Percentiles rank a stretch among this genome's conserved stretches.
Conservation (phyloP, 2,329 filamentous ascomycete genomes). For the Botryosphaeria dothidea region DNA sequence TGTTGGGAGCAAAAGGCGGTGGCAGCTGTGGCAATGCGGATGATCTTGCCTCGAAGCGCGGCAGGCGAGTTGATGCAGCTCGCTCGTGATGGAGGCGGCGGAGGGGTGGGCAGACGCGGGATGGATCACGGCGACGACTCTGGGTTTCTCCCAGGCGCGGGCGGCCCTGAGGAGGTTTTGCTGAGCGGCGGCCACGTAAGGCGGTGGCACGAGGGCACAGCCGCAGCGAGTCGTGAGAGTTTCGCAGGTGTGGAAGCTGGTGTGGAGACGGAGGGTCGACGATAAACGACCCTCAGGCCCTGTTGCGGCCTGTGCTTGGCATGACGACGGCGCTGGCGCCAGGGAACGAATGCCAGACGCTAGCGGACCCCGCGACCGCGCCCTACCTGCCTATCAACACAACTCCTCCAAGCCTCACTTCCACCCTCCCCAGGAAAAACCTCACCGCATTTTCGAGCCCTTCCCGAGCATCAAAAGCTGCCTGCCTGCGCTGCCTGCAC, state of each 20-base stretch:
- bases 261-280: conserved; percentile 1
- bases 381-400: neutral
- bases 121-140: neutral
- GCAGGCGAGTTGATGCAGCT: neutral
- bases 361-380: conserved; percentile 14
- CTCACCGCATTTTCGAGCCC: conserved; percentile 4
- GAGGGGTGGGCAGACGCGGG: neutral
- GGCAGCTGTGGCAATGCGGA: neutral
- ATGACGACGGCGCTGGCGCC: conserved; percentile 3
- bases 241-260: neutral
- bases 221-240: neutral
- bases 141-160: neutral
- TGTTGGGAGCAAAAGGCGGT: neutral
- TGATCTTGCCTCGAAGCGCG: neutral
- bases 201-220: conserved; percentile 12
- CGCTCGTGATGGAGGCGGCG: neutral
- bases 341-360: neutral
- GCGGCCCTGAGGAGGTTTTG: neutral
- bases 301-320: conserved; percentile 1
- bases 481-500: neutral
- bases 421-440: neutral
- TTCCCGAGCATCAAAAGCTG: conserved; percentile 2
- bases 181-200: conserved; percentile 2
- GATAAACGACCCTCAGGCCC: conserved; percentile 3
- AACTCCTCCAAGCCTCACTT: neutral